These are phyloP conservation scores for Trichoderma semiorbis DNA, from an alignment of 2,329 filamentous ascomycete genomes.

Conservation along the genomic window DNA sequence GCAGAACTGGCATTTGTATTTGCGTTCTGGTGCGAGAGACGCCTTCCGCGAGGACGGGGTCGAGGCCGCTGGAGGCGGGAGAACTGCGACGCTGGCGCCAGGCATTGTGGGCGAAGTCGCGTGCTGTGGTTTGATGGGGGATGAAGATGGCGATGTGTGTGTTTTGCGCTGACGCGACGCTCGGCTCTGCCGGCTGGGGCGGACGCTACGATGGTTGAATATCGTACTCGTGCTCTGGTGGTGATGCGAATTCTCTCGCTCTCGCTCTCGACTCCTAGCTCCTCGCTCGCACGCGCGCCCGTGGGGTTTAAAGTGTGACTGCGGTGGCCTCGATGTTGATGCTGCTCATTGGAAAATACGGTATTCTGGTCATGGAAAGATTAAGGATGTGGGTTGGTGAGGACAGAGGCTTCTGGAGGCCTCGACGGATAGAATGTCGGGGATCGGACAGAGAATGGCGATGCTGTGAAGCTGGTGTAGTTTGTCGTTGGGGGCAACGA, in stretches of 20 bases:
- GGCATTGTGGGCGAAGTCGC: constrained; percentile 58
- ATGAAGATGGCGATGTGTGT: constrained; percentile 22
- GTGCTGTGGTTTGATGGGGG: constrained; percentile 24
- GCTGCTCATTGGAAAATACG: constrained; percentile 51
- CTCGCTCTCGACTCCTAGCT: constrained; percentile 39
- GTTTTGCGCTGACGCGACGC: constrained; percentile 24
- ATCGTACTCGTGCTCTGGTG: constrained; percentile 42
- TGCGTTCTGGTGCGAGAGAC: constrained; percentile 81
- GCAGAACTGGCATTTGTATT: constrained; percentile 99
- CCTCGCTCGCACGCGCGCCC: constrained; percentile 62
- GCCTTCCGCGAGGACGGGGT: constrained; percentile 72
- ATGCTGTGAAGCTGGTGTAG: constrained; percentile 25
- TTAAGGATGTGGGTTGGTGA: constrained; percentile 28
- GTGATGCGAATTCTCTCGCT: constrained; percentile 25
- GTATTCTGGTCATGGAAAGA: constrained; percentile 43
- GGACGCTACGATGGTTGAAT: constrained; percentile 56
- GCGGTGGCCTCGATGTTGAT: constrained; percentile 47
- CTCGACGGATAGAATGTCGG: constrained; percentile 26
- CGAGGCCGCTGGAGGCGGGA: constrained; percentile 61
- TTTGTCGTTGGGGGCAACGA: constrained; percentile 24
- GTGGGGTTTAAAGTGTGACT: constrained; percentile 70
- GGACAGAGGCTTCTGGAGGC: constrained; percentile 30
- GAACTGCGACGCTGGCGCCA: constrained; percentile 64
- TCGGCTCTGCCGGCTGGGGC: constrained; percentile 28
- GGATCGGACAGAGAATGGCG: constrained; percentile 23